phyloP scores from a whole-genome alignment of 2,329 filamentous ascomycete species.

The Amauroascus verrucosus region DNA sequence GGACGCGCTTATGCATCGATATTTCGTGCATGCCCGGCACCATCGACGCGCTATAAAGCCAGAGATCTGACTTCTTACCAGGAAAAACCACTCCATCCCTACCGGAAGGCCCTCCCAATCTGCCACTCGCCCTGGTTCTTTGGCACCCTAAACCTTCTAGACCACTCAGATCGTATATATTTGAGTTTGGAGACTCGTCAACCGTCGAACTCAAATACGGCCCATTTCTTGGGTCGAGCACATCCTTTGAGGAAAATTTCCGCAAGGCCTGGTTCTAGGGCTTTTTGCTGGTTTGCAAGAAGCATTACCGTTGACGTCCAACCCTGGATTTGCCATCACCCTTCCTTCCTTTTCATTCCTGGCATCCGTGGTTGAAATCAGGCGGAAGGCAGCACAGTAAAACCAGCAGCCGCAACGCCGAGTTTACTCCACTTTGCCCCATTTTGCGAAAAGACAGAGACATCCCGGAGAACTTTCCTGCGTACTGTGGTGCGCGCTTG shows the following conservation, averaged over 20 bases:
- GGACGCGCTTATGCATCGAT: slow-evolving; percentile 11
- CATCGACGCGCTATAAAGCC: slow-evolving; percentile 2
- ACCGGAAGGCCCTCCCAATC: slow-evolving; percentile 3
- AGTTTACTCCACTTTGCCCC: slow-evolving; percentile 9
- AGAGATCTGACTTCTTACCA: slow-evolving; percentile 12
- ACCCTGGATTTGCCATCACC: slow-evolving; percentile 8
- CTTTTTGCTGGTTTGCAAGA: slow-evolving; percentile 1
- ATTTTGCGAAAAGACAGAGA: neutral
- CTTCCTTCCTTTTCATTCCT: slow-evolving; percentile 1
- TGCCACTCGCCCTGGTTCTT: slow-evolving; percentile 1
- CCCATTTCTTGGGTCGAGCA: slow-evolving; percentile 14
- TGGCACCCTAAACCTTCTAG: slow-evolving; percentile 13
- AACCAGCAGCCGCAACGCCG: slow-evolving; percentile 7
- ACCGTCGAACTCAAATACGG: slow-evolving; percentile 17
- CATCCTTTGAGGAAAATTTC: slow-evolving; percentile 13
- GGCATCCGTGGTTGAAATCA: slow-evolving; percentile 7
- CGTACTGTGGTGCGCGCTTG: slow-evolving; percentile 6
- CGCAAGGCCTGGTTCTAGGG: slow-evolving; percentile 1
- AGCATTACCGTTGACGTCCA: slow-evolving; percentile 2
- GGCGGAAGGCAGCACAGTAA: slow-evolving; percentile 5
- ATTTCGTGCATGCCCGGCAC: slow-evolving; percentile 14
- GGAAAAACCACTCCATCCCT: neutral
- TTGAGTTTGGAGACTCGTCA: slow-evolving; percentile 12
- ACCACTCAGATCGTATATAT: slow-evolving; percentile 8
- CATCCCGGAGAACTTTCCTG: slow-evolving; percentile 1